Conservation (phyloP, 2,329 filamentous ascomycete genomes). For the Karstenula rhodostoma region DNA sequence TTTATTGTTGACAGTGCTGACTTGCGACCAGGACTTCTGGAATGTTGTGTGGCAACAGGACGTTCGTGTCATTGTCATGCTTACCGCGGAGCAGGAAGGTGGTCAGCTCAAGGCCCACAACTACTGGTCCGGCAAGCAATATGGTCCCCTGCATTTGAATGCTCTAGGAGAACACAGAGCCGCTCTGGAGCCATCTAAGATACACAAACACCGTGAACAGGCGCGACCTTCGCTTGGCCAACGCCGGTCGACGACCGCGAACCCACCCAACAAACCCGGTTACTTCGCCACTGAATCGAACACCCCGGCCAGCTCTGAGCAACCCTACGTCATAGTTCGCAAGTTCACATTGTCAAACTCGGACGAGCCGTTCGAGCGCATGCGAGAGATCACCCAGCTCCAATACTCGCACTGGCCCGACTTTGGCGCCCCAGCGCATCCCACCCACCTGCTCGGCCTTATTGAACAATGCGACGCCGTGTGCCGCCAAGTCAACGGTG, state of each 20-base stretch:
- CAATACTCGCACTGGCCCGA: conserved; percentile 98
- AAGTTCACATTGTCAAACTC: conserved; percentile 85
- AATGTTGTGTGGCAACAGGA: conserved; percentile 97
- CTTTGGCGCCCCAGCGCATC: conserved; percentile 90
- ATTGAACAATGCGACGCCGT: conserved; percentile 90
- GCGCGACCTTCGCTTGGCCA: conserved; percentile 44
- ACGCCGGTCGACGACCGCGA: conserved; percentile 41
- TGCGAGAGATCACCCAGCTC: conserved; percentile 92
- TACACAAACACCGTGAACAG: conserved; percentile 54
- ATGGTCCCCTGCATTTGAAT: conserved; percentile 78
- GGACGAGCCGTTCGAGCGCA: conserved; percentile 79
- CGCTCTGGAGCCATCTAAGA: conserved; percentile 71
- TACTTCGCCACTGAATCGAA: conserved; percentile 35
- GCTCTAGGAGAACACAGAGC: conserved; percentile 83
- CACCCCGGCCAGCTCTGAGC: conserved; percentile 58
- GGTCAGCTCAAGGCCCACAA: conserved; percentile 94
- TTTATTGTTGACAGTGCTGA: conserved; percentile 22
- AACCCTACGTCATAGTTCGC: conserved; percentile 81
- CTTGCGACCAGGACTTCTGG: conserved; percentile 82
- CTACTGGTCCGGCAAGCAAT: conserved; percentile 85
- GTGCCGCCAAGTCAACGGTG: conserved; percentile 57
- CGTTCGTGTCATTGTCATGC: conserved; percentile 92
- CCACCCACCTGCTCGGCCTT: conserved; percentile 82
- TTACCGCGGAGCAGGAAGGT: conserved; percentile 92
- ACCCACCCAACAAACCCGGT: conserved; percentile 37